Conservation (phyloP, 108 stramenopile species). For the Cafeteria roenbergensis region DNA sequence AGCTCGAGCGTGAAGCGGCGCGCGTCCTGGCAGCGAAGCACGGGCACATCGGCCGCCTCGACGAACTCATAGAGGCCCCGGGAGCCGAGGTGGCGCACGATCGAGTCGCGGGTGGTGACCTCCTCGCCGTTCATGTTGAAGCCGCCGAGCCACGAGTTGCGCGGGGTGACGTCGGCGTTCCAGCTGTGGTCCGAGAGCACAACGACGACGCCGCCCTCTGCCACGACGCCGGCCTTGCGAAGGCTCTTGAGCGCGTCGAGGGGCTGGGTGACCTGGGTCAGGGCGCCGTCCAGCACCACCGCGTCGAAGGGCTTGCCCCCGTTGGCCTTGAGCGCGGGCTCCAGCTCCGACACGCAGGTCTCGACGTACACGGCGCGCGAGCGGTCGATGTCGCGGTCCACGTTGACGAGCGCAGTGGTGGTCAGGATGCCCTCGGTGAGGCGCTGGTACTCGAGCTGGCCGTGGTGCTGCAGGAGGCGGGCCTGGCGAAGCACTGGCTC, state of each 20-base stretch:
- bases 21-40: too few relatives aligned
- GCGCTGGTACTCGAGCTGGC: slow-evolving; percentile 32
- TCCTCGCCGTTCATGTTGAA: slow-evolving; percentile 51
- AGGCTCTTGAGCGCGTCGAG: slow-evolving; percentile 48
- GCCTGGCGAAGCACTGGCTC: slow-evolving; percentile 63
- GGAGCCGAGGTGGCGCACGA: too few relatives aligned
- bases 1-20: too few relatives aligned
- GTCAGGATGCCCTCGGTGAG: not conserved
- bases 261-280: slow-evolving; percentile 76
- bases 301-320: slow-evolving; percentile 68
- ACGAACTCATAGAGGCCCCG: too few relatives aligned
- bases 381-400: not conserved
- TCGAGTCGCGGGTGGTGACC: slow-evolving; percentile 7
- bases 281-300: slow-evolving; percentile 68
- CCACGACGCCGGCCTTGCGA: slow-evolving; percentile 45
- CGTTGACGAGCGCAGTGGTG: not conserved
- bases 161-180: slow-evolving; percentile 73
- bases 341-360: slow-evolving; percentile 23
- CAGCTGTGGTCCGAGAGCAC: slow-evolving; percentile 76
- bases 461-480: slow-evolving; percentile 52
- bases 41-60: too few relatives aligned
- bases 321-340: slow-evolving; percentile 8
- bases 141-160: slow-evolving; percentile 52
- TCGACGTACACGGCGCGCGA: not conserved
- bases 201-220: slow-evolving; percentile 70